Conservation (phyloP, 306 rosid species). For the Dalbergia cochinchinensis region DNA sequence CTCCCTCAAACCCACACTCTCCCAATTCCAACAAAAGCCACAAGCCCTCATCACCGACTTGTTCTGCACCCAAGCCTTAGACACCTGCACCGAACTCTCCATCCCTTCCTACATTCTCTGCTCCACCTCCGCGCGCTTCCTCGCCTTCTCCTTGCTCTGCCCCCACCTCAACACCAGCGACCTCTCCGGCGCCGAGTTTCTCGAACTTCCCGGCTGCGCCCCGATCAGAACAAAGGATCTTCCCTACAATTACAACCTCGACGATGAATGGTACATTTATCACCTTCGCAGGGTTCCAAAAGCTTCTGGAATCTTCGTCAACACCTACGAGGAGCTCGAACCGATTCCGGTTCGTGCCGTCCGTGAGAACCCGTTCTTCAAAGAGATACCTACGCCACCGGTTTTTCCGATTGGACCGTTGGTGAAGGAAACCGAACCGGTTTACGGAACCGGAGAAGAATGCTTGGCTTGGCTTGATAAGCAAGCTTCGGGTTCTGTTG, state of each 20-base stretch:
- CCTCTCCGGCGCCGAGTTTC: slow-evolving; percentile 44
- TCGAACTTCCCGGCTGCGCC: slow-evolving; percentile 54
- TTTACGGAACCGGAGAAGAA: neutral
- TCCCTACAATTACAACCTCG: slow-evolving; percentile 41
- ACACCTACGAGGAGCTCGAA: slow-evolving; percentile 58
- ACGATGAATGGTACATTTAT: slow-evolving; percentile 44
- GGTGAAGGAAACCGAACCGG: slow-evolving; percentile 42
- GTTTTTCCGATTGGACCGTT: slow-evolving; percentile 49
- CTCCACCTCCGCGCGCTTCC: slow-evolving; percentile 51
- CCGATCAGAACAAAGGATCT: slow-evolving; percentile 50
- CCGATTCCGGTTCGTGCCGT: slow-evolving; percentile 44
- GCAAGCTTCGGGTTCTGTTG: slow-evolving; percentile 53
- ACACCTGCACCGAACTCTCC: slow-evolving; percentile 45
- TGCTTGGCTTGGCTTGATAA: slow-evolving; percentile 56
- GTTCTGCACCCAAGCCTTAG: slow-evolving; percentile 58
- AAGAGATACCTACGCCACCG: slow-evolving; percentile 28
- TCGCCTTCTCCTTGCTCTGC: slow-evolving; percentile 47
- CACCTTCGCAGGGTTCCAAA: slow-evolving; percentile 44
- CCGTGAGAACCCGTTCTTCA: slow-evolving; percentile 42
- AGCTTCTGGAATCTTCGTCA: slow-evolving; percentile 49
- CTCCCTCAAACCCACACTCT: slow-evolving; percentile 45
- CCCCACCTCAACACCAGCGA: slow-evolving; percentile 49
- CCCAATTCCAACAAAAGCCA: slow-evolving; percentile 35
- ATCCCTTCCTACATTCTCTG: slow-evolving; percentile 51
- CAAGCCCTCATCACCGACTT: slow-evolving; percentile 53